phyloP scores from a whole-genome alignment of 176 grass and related monocot genomes.

The Zoysia japonica region DNA sequence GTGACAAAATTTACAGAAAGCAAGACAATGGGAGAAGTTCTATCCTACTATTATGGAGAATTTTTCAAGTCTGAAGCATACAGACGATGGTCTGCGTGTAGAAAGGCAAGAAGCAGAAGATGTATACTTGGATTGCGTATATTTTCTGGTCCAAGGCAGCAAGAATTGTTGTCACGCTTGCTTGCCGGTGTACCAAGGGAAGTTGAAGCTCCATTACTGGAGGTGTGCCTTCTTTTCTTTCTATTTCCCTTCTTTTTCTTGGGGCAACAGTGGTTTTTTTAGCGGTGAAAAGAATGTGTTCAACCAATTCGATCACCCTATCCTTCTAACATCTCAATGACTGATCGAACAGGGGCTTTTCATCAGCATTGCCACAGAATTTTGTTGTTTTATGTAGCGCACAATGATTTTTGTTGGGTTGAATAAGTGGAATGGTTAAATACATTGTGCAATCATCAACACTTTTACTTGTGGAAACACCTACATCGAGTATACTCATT shows the following conservation, averaged over 20 bases:
- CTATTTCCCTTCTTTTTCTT: not conserved
- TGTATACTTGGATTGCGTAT: conserved; percentile 78
- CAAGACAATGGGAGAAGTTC: conserved; percentile 79
- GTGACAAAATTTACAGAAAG: conserved; percentile 60
- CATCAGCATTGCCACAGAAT: conserved; percentile 17
- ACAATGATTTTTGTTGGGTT: not conserved
- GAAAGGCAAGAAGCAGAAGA: conserved; percentile 75
- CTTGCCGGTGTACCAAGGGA: conserved; percentile 54
- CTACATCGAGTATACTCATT: conserved; percentile 27
- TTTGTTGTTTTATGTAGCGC: not conserved
- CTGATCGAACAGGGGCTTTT: not conserved
- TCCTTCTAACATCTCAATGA: not conserved
- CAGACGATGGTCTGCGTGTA: conserved; percentile 64
- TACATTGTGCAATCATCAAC: not conserved
- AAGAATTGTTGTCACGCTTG: conserved; percentile 74
- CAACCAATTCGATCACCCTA: conserved; percentile 6
- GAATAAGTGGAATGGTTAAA: not conserved
- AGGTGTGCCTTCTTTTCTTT: conserved; percentile 45
- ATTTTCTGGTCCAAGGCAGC: conserved; percentile 86
- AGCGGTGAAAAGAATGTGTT: not conserved
- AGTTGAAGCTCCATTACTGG: conserved; percentile 56
- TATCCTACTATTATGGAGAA: conserved; percentile 84
- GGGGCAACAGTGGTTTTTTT: not conserved
- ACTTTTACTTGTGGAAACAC: conserved; percentile 19
- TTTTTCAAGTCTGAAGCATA: conserved; percentile 79